Evolutionary conservation across 2,329 filamentous ascomycete genomes (phyloP), one percentile per base, ranked within the genome.

Genomic region (Colletotrichum simmondsii): DNA sequence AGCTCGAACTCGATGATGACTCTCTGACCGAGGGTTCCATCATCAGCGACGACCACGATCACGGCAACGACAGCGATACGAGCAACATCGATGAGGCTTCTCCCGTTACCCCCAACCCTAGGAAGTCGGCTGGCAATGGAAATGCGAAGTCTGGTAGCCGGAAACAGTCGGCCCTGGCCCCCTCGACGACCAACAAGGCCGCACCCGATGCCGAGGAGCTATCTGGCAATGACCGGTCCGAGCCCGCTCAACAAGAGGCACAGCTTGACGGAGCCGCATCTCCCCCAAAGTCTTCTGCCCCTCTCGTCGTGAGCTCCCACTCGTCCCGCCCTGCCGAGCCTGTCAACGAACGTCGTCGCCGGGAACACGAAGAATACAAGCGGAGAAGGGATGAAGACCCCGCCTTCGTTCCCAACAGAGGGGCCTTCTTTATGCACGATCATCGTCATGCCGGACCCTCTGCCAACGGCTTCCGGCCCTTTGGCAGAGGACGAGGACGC

Each of bases 371-470:
- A 75, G 94, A 97, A 79, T 97, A 97, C 85, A 92, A 93, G 84
- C 94, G 93, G 84, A 94, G 94, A 82, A 90, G 94, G 77, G 95
- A 97, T 80, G 92, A 94, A 77, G 95, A 98, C 81, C 96, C 96
- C 46, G 92, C 95, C 12, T 98, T 98, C 83, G 96, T 98, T 68
- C 96, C 97, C 66, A 98, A 97, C 79, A 89, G 96, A 76, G 97
- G 97, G 72, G 93, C 94, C 74, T 98, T 98, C 87, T 98, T 98
- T 85, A 95, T 98, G 91, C 96, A 98, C 82, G 97, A 98, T 81
- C 94, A 97, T 79, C 91, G 95, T 74, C 92, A 94, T 77, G 90
- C 93, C 68, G 93, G 93, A n/a, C 90, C 92, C 57, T 91, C 92
- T 76, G 89, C 92, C 65, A 96, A 95, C 82, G 93, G 93, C 65